These are phyloP conservation scores for Sporopachydermia lactativora DNA, from an alignment of 805 yeast genomes.

Conservation along the genomic window DNA sequence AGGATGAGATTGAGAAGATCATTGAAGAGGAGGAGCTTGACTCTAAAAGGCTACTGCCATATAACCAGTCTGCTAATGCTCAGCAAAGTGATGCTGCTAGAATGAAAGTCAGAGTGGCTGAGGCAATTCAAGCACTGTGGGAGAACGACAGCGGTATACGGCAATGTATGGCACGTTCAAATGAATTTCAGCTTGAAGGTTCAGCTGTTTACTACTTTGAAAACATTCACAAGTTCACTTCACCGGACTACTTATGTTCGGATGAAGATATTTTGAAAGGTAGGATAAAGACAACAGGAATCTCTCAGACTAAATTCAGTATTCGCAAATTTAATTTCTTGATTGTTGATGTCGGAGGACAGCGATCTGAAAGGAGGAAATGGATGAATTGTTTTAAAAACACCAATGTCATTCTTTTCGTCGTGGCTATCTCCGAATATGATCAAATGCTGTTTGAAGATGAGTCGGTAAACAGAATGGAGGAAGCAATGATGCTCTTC, in stretches of 20 bases:
- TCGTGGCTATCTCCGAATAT: slow-evolving; percentile 81
- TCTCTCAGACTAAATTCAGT: slow-evolving; percentile 70
- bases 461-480: slow-evolving; percentile 77
- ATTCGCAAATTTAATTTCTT: slow-evolving; percentile 52
- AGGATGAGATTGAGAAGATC: background rate
- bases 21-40: background rate
- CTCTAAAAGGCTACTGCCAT: background rate
- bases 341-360: slow-evolving; percentile 95
- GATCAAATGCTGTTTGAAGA: slow-evolving; percentile 90
- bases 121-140: slow-evolving; percentile 64
- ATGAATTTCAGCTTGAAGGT: slow-evolving; percentile 75
- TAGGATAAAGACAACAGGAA: slow-evolving; percentile 90
- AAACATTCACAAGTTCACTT: slow-evolving; percentile 49
- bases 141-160: slow-evolving; percentile 48
- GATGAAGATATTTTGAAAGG: slow-evolving; percentile 83
- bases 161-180: slow-evolving; percentile 42
- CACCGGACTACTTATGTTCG: slow-evolving; percentile 50
- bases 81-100: background rate
- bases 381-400: slow-evolving; percentile 94
- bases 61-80: slow-evolving; percentile 8
- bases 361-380: slow-evolving; percentile 76
- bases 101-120: slow-evolving; percentile 44
- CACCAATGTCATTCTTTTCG: slow-evolving; percentile 77
- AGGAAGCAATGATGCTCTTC: slow-evolving; percentile 75
- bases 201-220: slow-evolving; percentile 74